Evolutionary conservation across 257 asterid species (phyloP).

Genomic region (Paulownia fortunei): DNA sequence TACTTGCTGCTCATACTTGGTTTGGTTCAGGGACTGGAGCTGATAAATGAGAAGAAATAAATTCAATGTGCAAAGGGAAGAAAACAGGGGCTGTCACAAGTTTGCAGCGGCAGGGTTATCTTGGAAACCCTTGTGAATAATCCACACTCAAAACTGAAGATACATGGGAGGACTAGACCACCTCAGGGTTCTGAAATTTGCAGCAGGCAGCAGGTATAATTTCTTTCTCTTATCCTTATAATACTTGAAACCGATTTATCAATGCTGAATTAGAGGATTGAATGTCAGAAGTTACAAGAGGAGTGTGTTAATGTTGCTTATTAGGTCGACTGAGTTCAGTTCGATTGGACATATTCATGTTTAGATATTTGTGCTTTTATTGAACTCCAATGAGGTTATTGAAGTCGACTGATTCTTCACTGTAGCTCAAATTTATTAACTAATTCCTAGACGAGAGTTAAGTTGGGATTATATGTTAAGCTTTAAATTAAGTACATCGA

Average conservation of each 20-base stretch:
- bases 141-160: neutral
- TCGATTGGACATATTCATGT: too few relatives aligned
- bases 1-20: neutral
- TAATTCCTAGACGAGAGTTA: too few relatives aligned
- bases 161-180: neutral
- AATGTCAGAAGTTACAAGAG: neutral
- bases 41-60: neutral
- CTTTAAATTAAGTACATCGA: too few relatives aligned
- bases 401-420: too few relatives aligned
- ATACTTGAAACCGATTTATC: neutral
- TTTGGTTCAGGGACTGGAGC: neutral
- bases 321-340: too few relatives aligned
- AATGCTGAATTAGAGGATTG: neutral
- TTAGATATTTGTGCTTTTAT: too few relatives aligned
- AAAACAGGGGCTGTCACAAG: neutral
- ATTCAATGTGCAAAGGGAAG: neutral
- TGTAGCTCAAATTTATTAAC: too few relatives aligned
- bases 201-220: neutral
- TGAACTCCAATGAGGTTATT: too few relatives aligned
- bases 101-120: neutral
- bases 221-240: neutral
- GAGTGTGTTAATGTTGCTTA: neutral
- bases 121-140: neutral
- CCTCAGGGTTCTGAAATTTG: neutral
- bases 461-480: too few relatives aligned